Evolutionary conservation across 2,329 filamentous ascomycete genomes (phyloP), one percentile per base, ranked within the genome.

Genomic region (Penicillium italicum): DNA sequence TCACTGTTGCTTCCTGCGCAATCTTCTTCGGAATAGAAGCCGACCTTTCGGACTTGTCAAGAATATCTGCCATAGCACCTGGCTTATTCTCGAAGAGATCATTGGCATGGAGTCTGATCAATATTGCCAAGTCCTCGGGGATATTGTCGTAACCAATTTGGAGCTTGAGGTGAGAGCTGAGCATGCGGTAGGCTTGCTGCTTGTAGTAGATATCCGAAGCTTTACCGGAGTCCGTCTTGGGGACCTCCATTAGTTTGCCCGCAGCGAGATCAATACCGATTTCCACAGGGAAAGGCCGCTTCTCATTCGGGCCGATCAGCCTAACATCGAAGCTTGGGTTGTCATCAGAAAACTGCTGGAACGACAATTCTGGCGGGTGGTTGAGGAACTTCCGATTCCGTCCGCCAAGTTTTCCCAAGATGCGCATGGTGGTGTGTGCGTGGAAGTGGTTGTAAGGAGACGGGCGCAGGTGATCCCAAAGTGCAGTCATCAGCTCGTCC

Each of bases 371-470:
- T 6, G 93, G 87, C 2, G 93, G 90, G 45, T 91, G 89, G 6
- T 89, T 96, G 78, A 97, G 87, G 72, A 96, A 99, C 69, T 96
- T 97, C 34, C 95, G 82, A 67, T 99, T 99, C 26, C 94, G 86
- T 8, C 94, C 94, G 43, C 95, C 94, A 12, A 99, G 83, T 73
- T 99, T 99, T 14, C 94, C 94, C 2, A 99, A 81, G 55, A 99
- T 99, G 43, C 94, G 83, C 87, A 99, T 96, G 0, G 94, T 97
- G 0, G 94, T 97, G 70, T 99, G 94, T 0, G 95, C 90, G 69
- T 97, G 93, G 73, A 97, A 96, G 72, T 99, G 95, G 66, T 89
- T 96, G 73, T 99, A 96, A 0, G 94, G 94, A 60, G 92, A 88
- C 8, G 94, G 95, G 66, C 89, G 89, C 40, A 99, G 81, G 72